These are phyloP conservation scores for Schizosaccharomyces octosporus DNA, from an alignment of 805 yeast species.

Conservation along the genomic window DNA sequence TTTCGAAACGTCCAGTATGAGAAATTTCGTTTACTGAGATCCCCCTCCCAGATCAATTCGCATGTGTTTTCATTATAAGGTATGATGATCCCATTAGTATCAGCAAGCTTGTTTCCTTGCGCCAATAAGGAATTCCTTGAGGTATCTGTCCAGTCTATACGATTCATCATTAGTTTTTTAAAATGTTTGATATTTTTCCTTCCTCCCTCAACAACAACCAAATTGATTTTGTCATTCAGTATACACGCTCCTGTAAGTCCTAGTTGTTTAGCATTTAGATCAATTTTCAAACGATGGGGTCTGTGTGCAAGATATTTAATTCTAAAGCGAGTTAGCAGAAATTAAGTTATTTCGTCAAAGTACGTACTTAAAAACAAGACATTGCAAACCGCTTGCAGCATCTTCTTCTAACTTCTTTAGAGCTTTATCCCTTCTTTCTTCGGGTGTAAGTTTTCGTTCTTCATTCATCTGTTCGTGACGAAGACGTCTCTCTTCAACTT, in stretches of 20 bases:
- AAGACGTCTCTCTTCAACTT: conserved; percentile 35
- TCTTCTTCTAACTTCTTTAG: conserved; percentile 24
- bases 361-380: conserved; percentile 25
- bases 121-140: conserved; percentile 10
- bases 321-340: conserved; percentile 8
- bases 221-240: conserved; percentile 17
- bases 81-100: neutral
- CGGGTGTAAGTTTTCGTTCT: conserved; percentile 34
- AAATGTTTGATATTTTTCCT: conserved; percentile 35
- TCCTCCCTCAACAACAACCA: conserved; percentile 59
- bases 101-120: neutral
- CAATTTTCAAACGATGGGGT: conserved; percentile 48
- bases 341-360: neutral
- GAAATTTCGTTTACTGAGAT: conserved; percentile 8
- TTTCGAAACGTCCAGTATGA: conserved; percentile 5
- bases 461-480: conserved; percentile 39
- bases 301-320: conserved; percentile 33
- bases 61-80: conserved; percentile 6
- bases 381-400: conserved; percentile 25
- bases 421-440: conserved; percentile 28
- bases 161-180: conserved; percentile 29
- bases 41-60: conserved; percentile 11
- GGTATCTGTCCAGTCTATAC: conserved; percentile 46
- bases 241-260: conserved; percentile 33
- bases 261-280: conserved; percentile 55